Conservation (phyloP, 495 filamentous ascomycete genomes). For the Xylaria sp. region DNA sequence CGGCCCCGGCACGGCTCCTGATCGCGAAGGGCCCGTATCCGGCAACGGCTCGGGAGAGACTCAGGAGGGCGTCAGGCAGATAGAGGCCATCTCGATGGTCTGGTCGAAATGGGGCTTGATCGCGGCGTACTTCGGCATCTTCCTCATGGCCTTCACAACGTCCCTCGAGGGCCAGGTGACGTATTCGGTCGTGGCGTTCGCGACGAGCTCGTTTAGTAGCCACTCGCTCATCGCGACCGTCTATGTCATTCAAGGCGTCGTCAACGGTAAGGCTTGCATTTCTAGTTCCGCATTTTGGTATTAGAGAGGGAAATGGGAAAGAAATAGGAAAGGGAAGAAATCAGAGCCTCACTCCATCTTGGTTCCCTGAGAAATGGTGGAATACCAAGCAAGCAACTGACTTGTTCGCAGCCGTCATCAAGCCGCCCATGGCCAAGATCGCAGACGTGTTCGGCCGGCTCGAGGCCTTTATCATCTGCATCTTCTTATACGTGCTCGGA, state of each 20-base stretch:
- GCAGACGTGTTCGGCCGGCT: conserved; percentile 54
- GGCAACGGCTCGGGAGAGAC: conserved; percentile 4
- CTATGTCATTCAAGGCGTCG: conserved; percentile 60
- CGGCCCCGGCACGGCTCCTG: neutral
- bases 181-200: conserved; percentile 52
- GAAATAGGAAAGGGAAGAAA: neutral
- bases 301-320: neutral
- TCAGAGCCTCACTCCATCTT: neutral
- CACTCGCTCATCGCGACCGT: conserved; percentile 67
- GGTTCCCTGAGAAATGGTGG: neutral
- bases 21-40: neutral
- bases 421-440: conserved; percentile 53
- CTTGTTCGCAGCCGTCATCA: conserved; percentile 43
- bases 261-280: conserved; percentile 46
- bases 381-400: conserved; percentile 3
- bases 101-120: conserved; percentile 56
- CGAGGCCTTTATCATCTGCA: conserved; percentile 46
- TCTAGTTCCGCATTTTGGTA: neutral
- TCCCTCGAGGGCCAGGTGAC: conserved; percentile 57
- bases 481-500: conserved; percentile 46
- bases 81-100: conserved; percentile 55
- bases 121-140: conserved; percentile 53
- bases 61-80: conserved; percentile 48
- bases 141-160: conserved; percentile 54
- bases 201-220: conserved; percentile 61